phyloP scores from a whole-genome alignment of 495 filamentous ascomycete species.

The Durotheca rogersii region DNA sequence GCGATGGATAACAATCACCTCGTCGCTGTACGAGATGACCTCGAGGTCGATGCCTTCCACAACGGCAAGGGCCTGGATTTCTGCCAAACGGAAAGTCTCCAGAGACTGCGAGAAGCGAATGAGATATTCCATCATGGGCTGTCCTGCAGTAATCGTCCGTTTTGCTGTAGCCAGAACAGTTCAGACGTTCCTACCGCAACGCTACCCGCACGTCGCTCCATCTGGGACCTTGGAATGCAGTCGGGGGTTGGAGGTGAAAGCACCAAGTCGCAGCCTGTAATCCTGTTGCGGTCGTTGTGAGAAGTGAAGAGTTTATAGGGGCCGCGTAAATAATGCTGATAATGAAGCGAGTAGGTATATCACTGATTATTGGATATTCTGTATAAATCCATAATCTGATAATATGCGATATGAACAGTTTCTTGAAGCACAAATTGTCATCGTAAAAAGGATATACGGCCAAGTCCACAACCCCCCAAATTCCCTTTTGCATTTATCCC shows the following conservation, averaged over 20 bases:
- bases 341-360: conserved; percentile 3
- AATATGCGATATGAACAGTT: too few relatives aligned
- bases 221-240: conserved; percentile 3
- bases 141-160: not conserved
- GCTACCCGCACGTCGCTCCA: conserved; percentile 14
- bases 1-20: conserved; percentile 52
- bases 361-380: conserved; percentile 1
- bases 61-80: conserved; percentile 79
- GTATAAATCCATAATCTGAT: not conserved
- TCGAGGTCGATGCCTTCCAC: conserved; percentile 67
- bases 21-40: conserved; percentile 67
- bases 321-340: too few relatives aligned
- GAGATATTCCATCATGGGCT: conserved; percentile 68
- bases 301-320: conserved; percentile 8
- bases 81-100: conserved; percentile 83
- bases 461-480: too few relatives aligned
- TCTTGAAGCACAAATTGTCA: too few relatives aligned
- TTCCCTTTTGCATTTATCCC: too few relatives aligned
- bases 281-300: conserved; percentile 2
- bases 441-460: too few relatives aligned
- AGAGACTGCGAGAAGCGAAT: conserved; percentile 88
- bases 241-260: not conserved
- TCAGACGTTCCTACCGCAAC: conserved; percentile 7
- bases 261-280: not conserved
- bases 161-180: conserved; percentile 4